Percentiles rank a stretch among this genome's conserved stretches.
These are phyloP conservation scores for Geotrichum restrictum DNA, from an alignment of 1,139 yeast species.

Conservation along the genomic window DNA sequence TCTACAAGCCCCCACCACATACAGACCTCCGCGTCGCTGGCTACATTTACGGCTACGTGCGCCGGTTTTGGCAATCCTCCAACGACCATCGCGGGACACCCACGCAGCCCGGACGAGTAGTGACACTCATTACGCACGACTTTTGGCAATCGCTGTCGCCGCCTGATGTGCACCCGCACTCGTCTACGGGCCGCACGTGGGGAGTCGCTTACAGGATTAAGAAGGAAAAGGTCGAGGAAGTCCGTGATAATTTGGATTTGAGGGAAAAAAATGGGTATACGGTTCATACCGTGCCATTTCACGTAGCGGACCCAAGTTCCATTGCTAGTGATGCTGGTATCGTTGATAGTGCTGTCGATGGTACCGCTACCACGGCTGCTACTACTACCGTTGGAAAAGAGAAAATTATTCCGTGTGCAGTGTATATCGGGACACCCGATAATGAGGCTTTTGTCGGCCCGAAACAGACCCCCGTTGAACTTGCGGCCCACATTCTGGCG, in stretches of 20 bases:
- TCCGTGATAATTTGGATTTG: constrained; percentile 64
- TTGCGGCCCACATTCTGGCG: constrained; percentile 57
- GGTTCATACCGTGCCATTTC: constrained; percentile 63
- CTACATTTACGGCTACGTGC: constrained; percentile 64
- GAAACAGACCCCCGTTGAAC: constrained; percentile 47
- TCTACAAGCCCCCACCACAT: constrained; percentile 88
- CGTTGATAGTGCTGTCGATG: constrained; percentile 22
- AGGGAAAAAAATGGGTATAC: constrained; percentile 90
- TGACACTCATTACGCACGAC: constrained; percentile 60
- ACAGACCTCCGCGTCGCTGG: constrained; percentile 64
- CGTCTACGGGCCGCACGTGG: constrained; percentile 55
- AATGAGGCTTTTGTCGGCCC: constrained; percentile 85
- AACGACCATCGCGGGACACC: constrained; percentile 90
- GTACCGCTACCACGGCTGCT: constrained; percentile 21
- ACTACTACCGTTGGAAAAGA: constrained; percentile 37
- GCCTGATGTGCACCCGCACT: constrained; percentile 43
- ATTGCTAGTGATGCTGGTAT: too few species aligned
- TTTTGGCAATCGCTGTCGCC: constrained; percentile 44
- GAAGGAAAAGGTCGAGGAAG: constrained; percentile 57
- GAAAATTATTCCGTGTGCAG: constrained; percentile 50
- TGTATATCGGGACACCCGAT: constrained; percentile 78
- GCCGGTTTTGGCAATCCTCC: constrained; percentile 90
- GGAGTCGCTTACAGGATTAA: constrained; percentile 86
- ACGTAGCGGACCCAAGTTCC: constrained; percentile 41
- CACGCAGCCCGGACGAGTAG: constrained; percentile 81